A percentile compares a stretch with the other conserved stretches of the same genome.
These are phyloP conservation scores for Pascua guehoae DNA, from an alignment of 1,284 basidiomycete genomes.

Conservation along the genomic window DNA sequence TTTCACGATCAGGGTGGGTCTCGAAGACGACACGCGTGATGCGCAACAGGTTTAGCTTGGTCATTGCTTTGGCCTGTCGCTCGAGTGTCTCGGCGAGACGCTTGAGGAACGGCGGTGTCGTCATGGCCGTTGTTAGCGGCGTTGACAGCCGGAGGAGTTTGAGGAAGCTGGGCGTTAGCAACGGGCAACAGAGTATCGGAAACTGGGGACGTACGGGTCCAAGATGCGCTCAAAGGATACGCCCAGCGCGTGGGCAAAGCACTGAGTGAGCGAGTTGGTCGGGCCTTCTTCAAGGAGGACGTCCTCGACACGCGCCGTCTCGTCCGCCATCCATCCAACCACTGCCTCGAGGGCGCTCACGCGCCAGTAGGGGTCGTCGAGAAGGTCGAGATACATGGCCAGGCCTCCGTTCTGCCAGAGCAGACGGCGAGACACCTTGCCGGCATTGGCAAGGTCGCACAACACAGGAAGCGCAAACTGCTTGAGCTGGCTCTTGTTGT, in stretches of 20 bases:
- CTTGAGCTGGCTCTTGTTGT: constrained; percentile 82
- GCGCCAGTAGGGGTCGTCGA: constrained; percentile 93
- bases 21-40: constrained; percentile 84
- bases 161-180: constrained; percentile 52
- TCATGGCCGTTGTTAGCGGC: constrained; percentile 68
- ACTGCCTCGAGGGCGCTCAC: constrained; percentile 88
- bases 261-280: constrained; percentile 69
- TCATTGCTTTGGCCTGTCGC: constrained; percentile 71
- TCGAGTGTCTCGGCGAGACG: constrained; percentile 78
- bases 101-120: constrained; percentile 78
- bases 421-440: constrained; percentile 80
- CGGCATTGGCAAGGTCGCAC: constrained; percentile 89
- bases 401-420: constrained; percentile 87
- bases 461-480: constrained; percentile 95
- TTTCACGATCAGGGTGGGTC: constrained; percentile 75
- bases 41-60: constrained; percentile 82
- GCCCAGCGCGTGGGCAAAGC: constrained; percentile 82
- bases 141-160: constrained; percentile 83
- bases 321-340: constrained; percentile 90
- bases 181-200: too few relatives aligned
- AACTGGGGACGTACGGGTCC: constrained; percentile 57
- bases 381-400: constrained; percentile 72
- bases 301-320: constrained; percentile 88
- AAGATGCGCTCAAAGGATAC: constrained; percentile 93
- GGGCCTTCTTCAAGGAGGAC: constrained; percentile 67